Base-by-base conservation (phyloP, 2,329 filamentous ascomycete species). In the Scleromitrula shiraiana region DNA sequence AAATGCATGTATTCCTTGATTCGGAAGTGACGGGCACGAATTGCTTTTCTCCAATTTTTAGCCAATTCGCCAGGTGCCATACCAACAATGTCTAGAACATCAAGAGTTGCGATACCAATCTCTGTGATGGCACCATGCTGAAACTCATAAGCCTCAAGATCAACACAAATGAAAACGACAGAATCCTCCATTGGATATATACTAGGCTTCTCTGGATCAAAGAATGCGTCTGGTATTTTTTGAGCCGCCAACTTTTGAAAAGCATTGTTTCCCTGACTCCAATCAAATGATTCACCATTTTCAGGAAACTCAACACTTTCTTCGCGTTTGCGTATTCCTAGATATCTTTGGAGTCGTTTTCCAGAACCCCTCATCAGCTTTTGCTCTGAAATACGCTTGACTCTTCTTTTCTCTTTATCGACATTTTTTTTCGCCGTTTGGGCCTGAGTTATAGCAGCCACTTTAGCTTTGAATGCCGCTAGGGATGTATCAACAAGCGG, bases 111-210 rank as follows among this genome's bases (percentile, higher is more conserved):
- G 33, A 98, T 72, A 1, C 93, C 93, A 32, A 98, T 74, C 65
- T 98, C 93, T 0, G 90, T 95, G 50, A 97, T 75, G 10, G 77
- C 70, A 27, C 73, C 69, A 10, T 80, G 76, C 37, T 77, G 71
- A 19, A 68, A 67, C 64, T 98, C 93, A 50, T 82, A 87, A 1
- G 83, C 81, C 65, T 98, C 93, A 26, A 93, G 70, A 58, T 98
- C 93, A 37, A 97, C 72, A 53, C 77, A 80, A 50, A 95, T 71
- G 56, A 96, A 84, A 7, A 94, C 73, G 0, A 79, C 73, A n/a
- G 73, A 69, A 9, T 65, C 59, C 23, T 81, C 76, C 43, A 74
- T 72, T 0, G 64, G 50, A 50, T 71, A 74, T 0, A 71, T 71
- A 2, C 66, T 65, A 0, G 69, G 65, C 32, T 70, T 56, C n/a